phyloP scores from a whole-genome alignment of 2,329 filamentous ascomycete species.

The Neopestalotiopsis clavispora region DNA sequence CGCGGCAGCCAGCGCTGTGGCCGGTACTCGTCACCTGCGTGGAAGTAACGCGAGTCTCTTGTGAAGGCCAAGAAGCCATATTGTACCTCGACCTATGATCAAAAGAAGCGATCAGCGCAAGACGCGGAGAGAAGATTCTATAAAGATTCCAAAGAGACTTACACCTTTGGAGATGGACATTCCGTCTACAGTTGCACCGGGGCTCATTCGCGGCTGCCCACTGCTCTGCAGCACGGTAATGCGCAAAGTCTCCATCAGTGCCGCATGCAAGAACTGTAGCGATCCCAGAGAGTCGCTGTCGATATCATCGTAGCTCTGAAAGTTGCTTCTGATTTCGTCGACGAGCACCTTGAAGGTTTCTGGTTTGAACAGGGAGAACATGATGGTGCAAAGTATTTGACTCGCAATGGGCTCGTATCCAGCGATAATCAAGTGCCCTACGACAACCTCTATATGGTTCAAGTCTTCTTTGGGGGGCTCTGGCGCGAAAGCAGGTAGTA shows the following conservation, averaged over 20 bases:
- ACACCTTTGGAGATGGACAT: constrained; percentile 27
- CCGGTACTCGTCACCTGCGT: constrained; percentile 17
- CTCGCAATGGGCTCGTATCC: constrained; percentile 26
- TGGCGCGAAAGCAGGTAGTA: constrained; percentile 24
- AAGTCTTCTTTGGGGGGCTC: constrained; percentile 23
- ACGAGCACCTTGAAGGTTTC: constrained; percentile 17
- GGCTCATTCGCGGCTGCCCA: constrained; percentile 28
- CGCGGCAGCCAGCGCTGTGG: constrained; percentile 24
- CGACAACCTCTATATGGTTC: constrained; percentile 24
- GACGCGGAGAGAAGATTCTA: no score
- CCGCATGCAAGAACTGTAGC: constrained; percentile 27
- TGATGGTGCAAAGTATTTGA: constrained; percentile 24
- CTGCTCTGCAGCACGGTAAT: constrained; percentile 20
- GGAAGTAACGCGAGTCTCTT: constrained; percentile 19
- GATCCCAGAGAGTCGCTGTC: constrained; percentile 17
- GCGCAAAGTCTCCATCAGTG: constrained; percentile 26
- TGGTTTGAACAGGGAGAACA: constrained; percentile 21
- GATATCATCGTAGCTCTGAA: constrained; percentile 28
- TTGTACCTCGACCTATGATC: not conserved
- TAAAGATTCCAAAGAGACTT: not conserved
- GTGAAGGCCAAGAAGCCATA: not conserved
- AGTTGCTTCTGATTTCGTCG: constrained; percentile 25
- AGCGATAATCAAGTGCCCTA: constrained; percentile 8
- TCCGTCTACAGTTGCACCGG: constrained; percentile 30
- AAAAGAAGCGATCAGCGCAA: not conserved